These are phyloP conservation scores for Populus hybrid DNA, from an alignment of 441 rosid genomes.

Conservation along the genomic window DNA sequence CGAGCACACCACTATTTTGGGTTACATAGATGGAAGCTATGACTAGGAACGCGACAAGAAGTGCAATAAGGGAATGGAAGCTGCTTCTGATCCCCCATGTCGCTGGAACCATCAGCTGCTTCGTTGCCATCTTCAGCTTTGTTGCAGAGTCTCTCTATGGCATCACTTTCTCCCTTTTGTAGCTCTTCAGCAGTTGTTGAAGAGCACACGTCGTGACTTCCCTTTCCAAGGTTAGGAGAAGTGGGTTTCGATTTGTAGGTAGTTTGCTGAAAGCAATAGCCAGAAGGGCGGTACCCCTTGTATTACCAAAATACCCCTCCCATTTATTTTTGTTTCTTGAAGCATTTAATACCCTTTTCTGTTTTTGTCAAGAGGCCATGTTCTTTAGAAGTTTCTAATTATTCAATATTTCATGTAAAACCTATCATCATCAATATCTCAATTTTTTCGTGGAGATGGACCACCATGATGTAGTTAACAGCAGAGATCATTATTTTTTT, in stretches of 20 bases:
- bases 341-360: background rate
- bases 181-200: conserved; percentile 38
- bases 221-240: conserved; percentile 23
- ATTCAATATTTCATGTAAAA: background rate
- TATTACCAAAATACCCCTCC: conserved; percentile 22
- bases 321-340: background rate
- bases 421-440: background rate
- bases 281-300: background rate
- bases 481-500: background rate
- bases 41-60: conserved; percentile 52
- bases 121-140: conserved; percentile 39
- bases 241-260: conserved; percentile 24
- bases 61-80: conserved; percentile 62
- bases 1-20: conserved; percentile 26
- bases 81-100: conserved; percentile 48
- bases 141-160: background rate
- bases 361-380: background rate
- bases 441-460: background rate
- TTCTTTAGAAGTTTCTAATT: background rate
- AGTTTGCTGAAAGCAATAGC: conserved; percentile 32
- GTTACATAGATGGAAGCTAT: conserved; percentile 40
- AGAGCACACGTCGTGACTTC: conserved; percentile 19
- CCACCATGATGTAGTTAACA: background rate
- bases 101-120: conserved; percentile 26
- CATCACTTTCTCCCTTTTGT: conserved; percentile 28